Base-by-base conservation (phyloP, 2,329 filamentous ascomycete genomes). In the Alternaria postmessia region DNA sequence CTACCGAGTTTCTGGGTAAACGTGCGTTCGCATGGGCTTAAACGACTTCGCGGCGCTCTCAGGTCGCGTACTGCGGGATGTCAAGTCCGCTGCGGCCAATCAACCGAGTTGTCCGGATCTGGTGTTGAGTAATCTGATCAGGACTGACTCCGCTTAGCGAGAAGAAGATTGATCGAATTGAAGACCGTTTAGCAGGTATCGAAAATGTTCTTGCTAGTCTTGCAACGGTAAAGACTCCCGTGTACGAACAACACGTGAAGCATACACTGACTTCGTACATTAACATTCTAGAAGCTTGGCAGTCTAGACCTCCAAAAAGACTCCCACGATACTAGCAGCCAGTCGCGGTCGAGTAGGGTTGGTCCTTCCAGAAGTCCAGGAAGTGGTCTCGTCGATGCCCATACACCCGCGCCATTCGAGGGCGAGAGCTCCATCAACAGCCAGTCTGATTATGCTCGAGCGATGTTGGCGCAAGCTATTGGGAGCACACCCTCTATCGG, bases 121-220 rank as follows among this genome's bases (percentile, higher is more conserved):
- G 30, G 20, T 22, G 32, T 48, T 34, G 42, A 12, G 14, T 24
- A 48, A 41, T 48, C 32, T n/a, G 4, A n/a, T 14, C n/a, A 26
- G 41, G 41, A 28, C 64, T 71, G 43, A 71, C 52, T 6, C 8
- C 3, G 9, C 5, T 4, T 41, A 85, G 82, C 71, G 84, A 86
- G 68, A 81, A 78, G 66, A 85, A 85, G 69, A 84, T 86, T 49
- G 83, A 85, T 61, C 68, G 81, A 12, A 85, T 86, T 51, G 83
- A 85, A 65, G 79, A 82, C 30, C 80, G 83, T 16, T 73, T 86
- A 8, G 77, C 78, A 7, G 77, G 78, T n/a, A 84, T 86, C 41
- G 83, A 86, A 62, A 67, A 73, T 49, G 71, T 80, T 9, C 70
- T 83, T 14, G 75, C 79, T 38, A 73, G 60, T 26, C 73, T 81